These are phyloP conservation scores for Chlamydomonas reinhardtii DNA, from an alignment of 163 green algal species.

Conservation along the genomic window DNA sequence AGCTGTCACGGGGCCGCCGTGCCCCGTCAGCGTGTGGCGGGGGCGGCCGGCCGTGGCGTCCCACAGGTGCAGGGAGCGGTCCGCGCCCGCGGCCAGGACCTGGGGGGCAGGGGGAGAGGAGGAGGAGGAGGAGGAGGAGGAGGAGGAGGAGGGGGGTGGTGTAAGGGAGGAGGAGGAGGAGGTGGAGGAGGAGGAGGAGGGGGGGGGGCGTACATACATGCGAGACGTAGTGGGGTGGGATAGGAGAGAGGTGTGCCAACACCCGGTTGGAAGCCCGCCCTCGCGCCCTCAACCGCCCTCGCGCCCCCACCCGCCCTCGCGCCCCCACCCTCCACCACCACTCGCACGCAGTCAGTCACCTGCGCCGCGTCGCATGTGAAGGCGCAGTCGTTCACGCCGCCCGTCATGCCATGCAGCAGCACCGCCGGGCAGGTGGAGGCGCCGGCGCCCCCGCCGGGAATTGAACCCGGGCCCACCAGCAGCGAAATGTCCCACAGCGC, in stretches of 20 bases:
- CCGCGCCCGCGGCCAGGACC: slow-evolving; percentile 59
- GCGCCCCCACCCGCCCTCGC: too few species aligned
- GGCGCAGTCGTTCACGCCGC: slow-evolving; percentile 59
- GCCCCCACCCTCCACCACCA: too few species aligned
- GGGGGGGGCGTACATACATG: too few species aligned
- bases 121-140: not conserved
- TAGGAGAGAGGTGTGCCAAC: too few species aligned
- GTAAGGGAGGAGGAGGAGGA: too few species aligned
- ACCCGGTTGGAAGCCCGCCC: too few species aligned
- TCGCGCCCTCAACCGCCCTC: too few species aligned
- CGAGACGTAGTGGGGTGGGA: too few species aligned
- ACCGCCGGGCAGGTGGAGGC: not conserved
- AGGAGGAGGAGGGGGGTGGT: not conserved
- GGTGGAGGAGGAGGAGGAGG: too few species aligned
- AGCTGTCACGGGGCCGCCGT: slow-evolving; percentile 56
- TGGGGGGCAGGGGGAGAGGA: not conserved
- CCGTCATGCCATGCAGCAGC: slow-evolving; percentile 53
- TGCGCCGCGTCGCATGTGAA: slow-evolving; percentile 59
- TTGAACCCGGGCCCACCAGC: not conserved
- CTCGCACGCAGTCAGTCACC: not conserved
- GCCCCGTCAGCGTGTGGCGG: slow-evolving; percentile 69
- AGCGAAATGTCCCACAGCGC: slow-evolving; percentile 59
- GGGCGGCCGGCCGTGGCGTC: slow-evolving; percentile 53
- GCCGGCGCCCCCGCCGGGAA: not conserved
- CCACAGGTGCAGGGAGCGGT: slow-evolving; percentile 65